Conservation (phyloP, 148 eudicot genomes). For the Chenopodium suecicum region DNA sequence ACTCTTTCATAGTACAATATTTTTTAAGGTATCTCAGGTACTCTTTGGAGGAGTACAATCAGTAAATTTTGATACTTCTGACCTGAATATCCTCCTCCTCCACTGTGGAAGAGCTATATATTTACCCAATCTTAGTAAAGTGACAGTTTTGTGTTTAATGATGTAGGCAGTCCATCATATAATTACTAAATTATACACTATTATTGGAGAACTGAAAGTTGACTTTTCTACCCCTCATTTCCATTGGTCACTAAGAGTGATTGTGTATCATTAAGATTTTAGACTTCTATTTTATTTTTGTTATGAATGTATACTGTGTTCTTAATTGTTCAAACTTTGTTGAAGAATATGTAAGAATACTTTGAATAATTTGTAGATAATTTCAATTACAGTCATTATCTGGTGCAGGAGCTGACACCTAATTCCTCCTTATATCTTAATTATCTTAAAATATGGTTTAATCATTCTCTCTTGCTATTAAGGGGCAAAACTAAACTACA, state of each 20-base stretch:
- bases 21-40: slow-evolving; percentile 21
- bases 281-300: neutral
- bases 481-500: slow-evolving; percentile 26
- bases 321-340: neutral
- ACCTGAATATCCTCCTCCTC: slow-evolving; percentile 20
- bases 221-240: slow-evolving; percentile 1
- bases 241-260: neutral
- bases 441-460: neutral
- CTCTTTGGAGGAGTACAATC: slow-evolving; percentile 15
- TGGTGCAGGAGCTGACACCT: slow-evolving; percentile 5
- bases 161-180: slow-evolving; percentile 1
- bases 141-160: slow-evolving; percentile 7
- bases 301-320: neutral
- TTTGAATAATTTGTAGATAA: neutral
- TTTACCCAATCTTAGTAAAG: slow-evolving; percentile 11
- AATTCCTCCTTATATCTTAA: neutral
- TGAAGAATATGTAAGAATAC: neutral
- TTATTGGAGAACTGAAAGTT: neutral
- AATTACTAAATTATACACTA: neutral
- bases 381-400: neutral
- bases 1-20: neutral
- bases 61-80: neutral
- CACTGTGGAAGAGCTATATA: slow-evolving; percentile 21
- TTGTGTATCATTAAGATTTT: neutral
- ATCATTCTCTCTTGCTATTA: slow-evolving; percentile 28